phyloP scores from a whole-genome alignment of 805 yeast species.

The Candida silvicultrix region DNA sequence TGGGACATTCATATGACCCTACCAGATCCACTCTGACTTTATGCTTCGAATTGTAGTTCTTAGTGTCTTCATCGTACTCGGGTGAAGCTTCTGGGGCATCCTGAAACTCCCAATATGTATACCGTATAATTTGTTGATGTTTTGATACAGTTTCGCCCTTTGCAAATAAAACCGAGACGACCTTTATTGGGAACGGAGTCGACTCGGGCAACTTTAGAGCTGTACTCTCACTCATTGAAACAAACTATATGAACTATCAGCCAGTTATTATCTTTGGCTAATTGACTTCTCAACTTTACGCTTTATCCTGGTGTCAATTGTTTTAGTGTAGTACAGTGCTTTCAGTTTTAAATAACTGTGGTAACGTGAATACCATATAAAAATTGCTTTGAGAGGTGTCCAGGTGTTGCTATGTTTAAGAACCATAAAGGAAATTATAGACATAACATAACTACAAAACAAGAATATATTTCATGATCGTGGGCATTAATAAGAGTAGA shows the following conservation, averaged over 20 bases:
- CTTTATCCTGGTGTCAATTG: neutral
- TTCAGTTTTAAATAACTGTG: neutral
- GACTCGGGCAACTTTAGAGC: constrained; percentile 18
- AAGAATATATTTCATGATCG: no score
- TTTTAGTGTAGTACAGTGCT: neutral
- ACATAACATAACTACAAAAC: no score
- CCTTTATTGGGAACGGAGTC: constrained; percentile 33
- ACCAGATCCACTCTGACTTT: constrained; percentile 54
- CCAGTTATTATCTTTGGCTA: no score
- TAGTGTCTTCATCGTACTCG: constrained; percentile 12
- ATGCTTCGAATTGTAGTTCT: constrained; percentile 17
- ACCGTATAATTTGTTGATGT: constrained; percentile 31
- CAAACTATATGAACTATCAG: no score
- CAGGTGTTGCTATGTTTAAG: neutral
- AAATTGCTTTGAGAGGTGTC: neutral
- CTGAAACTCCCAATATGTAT: constrained; percentile 40
- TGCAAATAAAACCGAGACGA: constrained; percentile 26
- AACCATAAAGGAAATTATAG: neutral
- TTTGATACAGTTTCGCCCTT: constrained; percentile 27
- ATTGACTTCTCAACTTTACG: neutral
- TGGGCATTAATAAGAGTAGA: neutral
- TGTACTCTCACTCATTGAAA: constrained; percentile 19
- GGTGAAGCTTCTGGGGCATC: constrained; percentile 25
- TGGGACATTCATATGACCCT: constrained; percentile 78
- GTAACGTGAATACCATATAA: neutral